Base-by-base conservation (phyloP, 257 asterid genomes). In the Lycium ferocissimum region DNA sequence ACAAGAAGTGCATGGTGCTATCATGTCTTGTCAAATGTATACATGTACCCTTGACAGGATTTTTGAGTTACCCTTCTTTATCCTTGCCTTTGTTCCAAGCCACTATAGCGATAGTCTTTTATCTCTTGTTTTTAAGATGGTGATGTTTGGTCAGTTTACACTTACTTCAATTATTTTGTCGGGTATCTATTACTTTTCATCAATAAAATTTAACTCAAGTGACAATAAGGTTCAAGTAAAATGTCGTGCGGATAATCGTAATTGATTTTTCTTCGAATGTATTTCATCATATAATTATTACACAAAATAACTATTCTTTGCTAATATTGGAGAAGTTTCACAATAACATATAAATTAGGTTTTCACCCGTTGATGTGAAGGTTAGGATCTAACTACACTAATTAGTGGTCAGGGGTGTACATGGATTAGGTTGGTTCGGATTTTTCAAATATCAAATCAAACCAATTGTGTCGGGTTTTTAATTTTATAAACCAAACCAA, bases 291-390 rank as follows among this genome's bases (percentile, higher is more conserved):
- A 69, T 69, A 17, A 33, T 12, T 14, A 67, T 67, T 67, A 10
- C 40, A 67, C 1, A 35, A 7, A 3, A 3, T 38, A 38, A 33
- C 1, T 66, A 33, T 56, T 56, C 18, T 63, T 10, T 58, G 0
- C 11, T 59, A n/a, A n/a, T n/a, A 62, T 62, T 20, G 2, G 38
- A 17, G 37, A 66, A 66, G n/a, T 66, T 66, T 35, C 47, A 33
- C 5, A 66, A 33, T 66, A 66, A 45, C 73, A 66, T 33, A 66
- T 66, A 17, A 66, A 66, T 66, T 66, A 66, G 73, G 10, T 66
- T n/a, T 56, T n/a, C 66, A 59, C 13, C 66, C 66, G 4, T n/a
- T n/a, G 66, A 59, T n/a, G 73, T 11, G 35, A 5, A 26, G 43
- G 9, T 26, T 65, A 65, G 22, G 17, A 63, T 1, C 14, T n/a